A percentile compares a stretch with the other conserved stretches of the same genome.
Conservation (phyloP, 352 stramenopile species). For the Globisporangium radiosum region DNA sequence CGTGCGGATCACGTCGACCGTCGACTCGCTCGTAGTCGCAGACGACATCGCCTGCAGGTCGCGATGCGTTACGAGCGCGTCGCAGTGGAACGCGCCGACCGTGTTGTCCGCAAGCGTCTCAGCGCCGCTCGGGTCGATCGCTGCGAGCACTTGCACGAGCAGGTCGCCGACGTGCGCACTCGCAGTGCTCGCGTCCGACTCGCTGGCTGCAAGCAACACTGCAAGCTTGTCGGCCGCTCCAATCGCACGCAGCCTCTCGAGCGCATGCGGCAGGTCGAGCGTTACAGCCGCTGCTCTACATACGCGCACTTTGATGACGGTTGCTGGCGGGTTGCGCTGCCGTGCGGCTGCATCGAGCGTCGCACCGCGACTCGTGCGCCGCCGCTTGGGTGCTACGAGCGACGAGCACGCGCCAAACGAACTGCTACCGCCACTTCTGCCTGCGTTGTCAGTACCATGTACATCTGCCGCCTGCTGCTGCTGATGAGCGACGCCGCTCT, state of each 20-base stretch:
- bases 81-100: slow-evolving; percentile 38
- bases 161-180: slow-evolving; percentile 25
- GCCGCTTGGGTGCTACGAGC: slow-evolving; percentile 26
- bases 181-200: background rate
- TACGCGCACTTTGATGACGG: slow-evolving; percentile 46
- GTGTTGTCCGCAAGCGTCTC: slow-evolving; percentile 36
- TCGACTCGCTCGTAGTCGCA: slow-evolving; percentile 13
- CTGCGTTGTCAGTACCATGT: background rate
- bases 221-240: slow-evolving; percentile 26
- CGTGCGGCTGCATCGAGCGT: slow-evolving; percentile 1
- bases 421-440: slow-evolving; percentile 1
- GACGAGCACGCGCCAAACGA: slow-evolving; percentile 34
- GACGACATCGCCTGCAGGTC: too few species aligned
- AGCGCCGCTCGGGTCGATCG: slow-evolving; percentile 34
- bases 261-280: slow-evolving; percentile 21
- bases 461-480: background rate
- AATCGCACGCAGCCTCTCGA: slow-evolving; percentile 32
- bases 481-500: slow-evolving; percentile 14
- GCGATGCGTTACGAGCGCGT: slow-evolving; percentile 34
- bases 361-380: slow-evolving; percentile 2
- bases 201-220: slow-evolving; percentile 18
- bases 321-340: slow-evolving; percentile 14
- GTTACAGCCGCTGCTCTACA: slow-evolving; percentile 19
- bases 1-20: slow-evolving; percentile 45
- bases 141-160: slow-evolving; percentile 33